Base-by-base conservation (phyloP, 495 filamentous ascomycete species). In the Parachaetomium inaequale region DNA sequence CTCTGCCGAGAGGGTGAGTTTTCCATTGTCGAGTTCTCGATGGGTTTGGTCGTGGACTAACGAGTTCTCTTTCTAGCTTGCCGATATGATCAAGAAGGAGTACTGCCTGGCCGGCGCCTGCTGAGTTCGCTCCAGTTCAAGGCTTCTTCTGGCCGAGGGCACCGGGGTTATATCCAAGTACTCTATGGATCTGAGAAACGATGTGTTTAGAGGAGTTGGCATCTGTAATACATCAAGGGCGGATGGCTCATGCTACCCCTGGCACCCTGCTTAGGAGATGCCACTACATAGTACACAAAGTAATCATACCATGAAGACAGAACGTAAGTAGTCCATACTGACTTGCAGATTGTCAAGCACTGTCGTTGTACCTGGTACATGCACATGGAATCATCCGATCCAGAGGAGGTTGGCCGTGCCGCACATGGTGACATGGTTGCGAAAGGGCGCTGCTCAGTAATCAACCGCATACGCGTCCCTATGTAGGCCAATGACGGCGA, bases 1-100 rank as follows among this genome's bases (percentile, higher is more conserved):
- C 15, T 66, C 81, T 50, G 82, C 75, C 3, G 83, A 86, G 69
- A 81, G 75, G 64, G 81, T 67, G 15, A 45, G 64, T 59, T 58
- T 21, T 11, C 19, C 21, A 25, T 56, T n/a, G 40, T 14, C 4
- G 23, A 7, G 10, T 11, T 46, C 36, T 49, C 15, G 11, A 21
- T 38, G 14, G 25, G 42, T 21, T 25, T 31, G 46, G 17, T n/a
- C 29, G 43, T 34, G 26, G 19, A 55, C 45, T 68, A 62, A 58
- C 40, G 17, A 2, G 17, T 2, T 31, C 7, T 17, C 29, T 28
- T 34, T 3, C 29, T 34, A 58, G 55, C 59, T 69, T 47, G 70
- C 68, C 23, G 70, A 71, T 63, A 28, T 62, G 7, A 70, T 73
- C 61, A 73, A 73, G 62, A 63, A 60, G 47, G 62, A 68, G 31